Conservation (phyloP, 208 protist genomes). For the Acanthamoeba sp. region DNA sequence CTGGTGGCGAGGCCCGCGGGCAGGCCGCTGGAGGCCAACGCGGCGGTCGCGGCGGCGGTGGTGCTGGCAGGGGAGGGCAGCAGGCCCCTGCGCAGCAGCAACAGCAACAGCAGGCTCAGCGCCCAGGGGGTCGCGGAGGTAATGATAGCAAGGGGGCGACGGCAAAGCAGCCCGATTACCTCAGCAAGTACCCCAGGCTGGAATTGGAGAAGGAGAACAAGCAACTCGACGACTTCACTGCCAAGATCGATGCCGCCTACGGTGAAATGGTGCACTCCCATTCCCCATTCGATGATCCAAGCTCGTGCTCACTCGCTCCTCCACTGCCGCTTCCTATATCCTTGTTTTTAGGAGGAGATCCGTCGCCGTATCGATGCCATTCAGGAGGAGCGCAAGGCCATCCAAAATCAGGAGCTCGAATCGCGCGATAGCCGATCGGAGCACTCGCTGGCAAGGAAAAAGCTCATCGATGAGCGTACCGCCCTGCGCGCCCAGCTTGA, state of each 20-base stretch:
- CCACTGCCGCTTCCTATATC: neutral
- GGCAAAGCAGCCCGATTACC: neutral
- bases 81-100: too few relatives aligned
- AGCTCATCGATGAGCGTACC: neutral
- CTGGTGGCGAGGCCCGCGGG: neutral
- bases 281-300: neutral
- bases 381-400: neutral
- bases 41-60: neutral
- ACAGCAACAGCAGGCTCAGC: neutral
- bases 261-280: neutral
- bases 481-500: neutral
- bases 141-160: neutral
- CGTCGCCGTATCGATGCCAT: neutral
- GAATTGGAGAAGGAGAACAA: slow-evolving; percentile 28
- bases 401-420: neutral
- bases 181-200: slow-evolving; percentile 8
- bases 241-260: neutral
- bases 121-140: neutral
- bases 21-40: neutral
- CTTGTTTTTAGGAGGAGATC: neutral
- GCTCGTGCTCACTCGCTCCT: too few relatives aligned
- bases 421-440: neutral
- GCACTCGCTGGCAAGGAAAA: neutral
- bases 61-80: neutral
- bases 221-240: neutral